phyloP scores from a whole-genome alignment of 768 basidiomycete species.

The Russula compacta region DNA sequence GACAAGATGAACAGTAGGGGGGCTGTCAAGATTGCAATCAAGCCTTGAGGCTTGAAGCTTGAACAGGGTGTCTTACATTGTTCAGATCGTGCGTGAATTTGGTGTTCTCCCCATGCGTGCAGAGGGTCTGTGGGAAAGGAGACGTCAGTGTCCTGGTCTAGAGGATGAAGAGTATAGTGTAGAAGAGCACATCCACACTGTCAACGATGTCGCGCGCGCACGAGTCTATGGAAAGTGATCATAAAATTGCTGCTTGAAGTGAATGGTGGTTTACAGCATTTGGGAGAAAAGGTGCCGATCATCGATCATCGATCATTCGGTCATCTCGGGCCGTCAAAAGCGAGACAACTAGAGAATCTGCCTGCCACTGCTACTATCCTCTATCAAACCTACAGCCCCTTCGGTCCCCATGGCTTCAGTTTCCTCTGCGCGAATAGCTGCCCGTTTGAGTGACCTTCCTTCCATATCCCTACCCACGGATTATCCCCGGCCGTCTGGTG shows the following conservation, averaged over 20 bases:
- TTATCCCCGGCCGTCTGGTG: conserved; percentile 75
- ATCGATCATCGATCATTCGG: no score
- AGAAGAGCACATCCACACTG: not conserved
- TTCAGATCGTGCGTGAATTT: not conserved
- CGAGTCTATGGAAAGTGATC: no score
- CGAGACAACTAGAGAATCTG: no score
- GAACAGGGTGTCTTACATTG: no score
- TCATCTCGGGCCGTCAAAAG: not conserved
- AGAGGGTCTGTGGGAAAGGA: not conserved
- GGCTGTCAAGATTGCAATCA: conserved; percentile 45
- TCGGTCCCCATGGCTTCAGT: conserved; percentile 23
- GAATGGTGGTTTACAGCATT: no score
- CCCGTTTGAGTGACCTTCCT: conserved; percentile 71
- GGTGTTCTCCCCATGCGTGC: not conserved
- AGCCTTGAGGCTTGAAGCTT: conserved; percentile 27
- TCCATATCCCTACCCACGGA: conserved; percentile 91
- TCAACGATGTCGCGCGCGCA: no score
- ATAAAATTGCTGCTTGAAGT: no score
- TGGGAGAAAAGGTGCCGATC: no score
- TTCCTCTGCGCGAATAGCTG: conserved; percentile 44
- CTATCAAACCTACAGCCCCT: not conserved
- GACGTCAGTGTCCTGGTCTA: not conserved
- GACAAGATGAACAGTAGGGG: conserved; percentile 55
- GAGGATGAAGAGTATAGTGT: not conserved
- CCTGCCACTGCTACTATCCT: not conserved